Conservation (phyloP, 163 green algal genomes). For the Volvox carteri region DNA sequence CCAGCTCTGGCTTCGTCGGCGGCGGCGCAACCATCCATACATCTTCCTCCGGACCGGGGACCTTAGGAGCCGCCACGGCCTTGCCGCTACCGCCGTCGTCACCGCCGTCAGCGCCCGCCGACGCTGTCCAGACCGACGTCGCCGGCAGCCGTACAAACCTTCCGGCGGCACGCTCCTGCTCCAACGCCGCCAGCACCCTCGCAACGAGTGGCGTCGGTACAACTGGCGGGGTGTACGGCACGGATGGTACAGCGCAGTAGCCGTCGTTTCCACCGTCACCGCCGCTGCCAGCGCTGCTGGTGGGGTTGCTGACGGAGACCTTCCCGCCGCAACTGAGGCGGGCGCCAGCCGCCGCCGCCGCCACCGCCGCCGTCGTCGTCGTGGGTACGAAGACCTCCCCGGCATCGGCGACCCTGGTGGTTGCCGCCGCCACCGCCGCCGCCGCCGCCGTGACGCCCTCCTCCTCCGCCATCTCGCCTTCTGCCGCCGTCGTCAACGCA, state of each 20-base stretch:
- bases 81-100: too few species aligned
- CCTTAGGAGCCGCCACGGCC: neutral
- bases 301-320: neutral
- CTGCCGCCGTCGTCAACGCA: neutral
- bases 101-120: too few species aligned
- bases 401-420: neutral
- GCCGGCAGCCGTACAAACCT: constrained; percentile 22
- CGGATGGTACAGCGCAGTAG: neutral
- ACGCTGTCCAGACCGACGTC: constrained; percentile 11
- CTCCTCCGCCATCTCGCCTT: neutral
- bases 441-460: neutral
- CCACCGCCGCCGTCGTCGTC: neutral
- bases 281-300: neutral
- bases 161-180: neutral
- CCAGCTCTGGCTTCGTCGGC: neutral
- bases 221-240: neutral
- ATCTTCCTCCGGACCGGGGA: constrained; percentile 8
- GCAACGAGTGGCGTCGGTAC: constrained; percentile 12
- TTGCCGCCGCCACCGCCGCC: neutral
- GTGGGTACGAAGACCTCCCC: neutral
- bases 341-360: neutral
- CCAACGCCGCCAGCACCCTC: constrained; percentile 21
- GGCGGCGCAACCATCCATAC: constrained; percentile 26
- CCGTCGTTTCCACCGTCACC: neutral
- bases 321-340: neutral